These are phyloP conservation scores for Diaporthe amygdali DNA, from an alignment of 2,329 filamentous ascomycete genomes.

Conservation along the genomic window DNA sequence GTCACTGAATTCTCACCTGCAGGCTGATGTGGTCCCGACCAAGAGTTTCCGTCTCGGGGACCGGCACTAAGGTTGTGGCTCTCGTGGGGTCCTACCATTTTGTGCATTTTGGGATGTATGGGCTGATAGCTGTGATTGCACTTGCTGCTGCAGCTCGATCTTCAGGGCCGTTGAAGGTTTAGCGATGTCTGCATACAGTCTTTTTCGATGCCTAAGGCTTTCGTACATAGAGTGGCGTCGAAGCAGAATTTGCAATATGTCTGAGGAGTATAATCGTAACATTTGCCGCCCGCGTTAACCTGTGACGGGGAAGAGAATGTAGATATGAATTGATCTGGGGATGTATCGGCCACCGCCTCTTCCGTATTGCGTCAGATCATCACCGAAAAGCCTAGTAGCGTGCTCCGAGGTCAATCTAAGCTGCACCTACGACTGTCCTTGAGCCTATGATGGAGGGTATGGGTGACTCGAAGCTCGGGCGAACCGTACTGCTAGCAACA, in stretches of 20 bases:
- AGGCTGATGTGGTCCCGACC: not conserved
- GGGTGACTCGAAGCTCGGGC: not conserved
- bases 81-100: not conserved
- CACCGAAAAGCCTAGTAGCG: not conserved
- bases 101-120: not conserved
- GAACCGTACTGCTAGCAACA: not conserved
- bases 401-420: not conserved
- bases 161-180: not conserved
- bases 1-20: not conserved
- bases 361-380: conserved; percentile 3
- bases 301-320: not conserved
- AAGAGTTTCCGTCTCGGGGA: not conserved
- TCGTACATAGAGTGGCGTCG: conserved; percentile 4
- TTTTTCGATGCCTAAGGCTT: not conserved
- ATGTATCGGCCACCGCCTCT: conserved; percentile 8
- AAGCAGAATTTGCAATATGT: not conserved
- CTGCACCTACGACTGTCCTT: not conserved
- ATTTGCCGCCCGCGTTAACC: not conserved
- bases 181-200: not conserved
- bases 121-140: not conserved
- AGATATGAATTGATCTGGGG: not conserved
- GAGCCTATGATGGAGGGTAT: not conserved
- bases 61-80: not conserved
- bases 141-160: conserved; percentile 6
- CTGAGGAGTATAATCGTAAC: not conserved